These are phyloP conservation scores for Extremus antarcticus DNA, from an alignment of 495 filamentous ascomycete genomes.

Conservation along the genomic window DNA sequence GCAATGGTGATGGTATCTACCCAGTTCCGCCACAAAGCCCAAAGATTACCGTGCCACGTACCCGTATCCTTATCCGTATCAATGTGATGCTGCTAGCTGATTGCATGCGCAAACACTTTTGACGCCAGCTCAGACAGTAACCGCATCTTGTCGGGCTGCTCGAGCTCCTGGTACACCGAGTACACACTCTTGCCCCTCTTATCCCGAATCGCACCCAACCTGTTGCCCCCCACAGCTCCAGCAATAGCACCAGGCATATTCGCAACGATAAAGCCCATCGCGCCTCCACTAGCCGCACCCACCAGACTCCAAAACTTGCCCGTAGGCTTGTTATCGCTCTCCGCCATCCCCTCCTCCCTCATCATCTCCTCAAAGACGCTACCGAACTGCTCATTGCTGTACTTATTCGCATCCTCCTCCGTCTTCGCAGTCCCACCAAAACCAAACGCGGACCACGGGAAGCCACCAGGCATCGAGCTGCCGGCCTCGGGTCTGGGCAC, in stretches of 20 bases:
- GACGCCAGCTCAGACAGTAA: slow-evolving; percentile 39
- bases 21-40: too few species aligned
- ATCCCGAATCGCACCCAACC: slow-evolving; percentile 79
- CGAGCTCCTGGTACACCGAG: slow-evolving; percentile 74
- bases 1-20: too few species aligned
- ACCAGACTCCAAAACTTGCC: slow-evolving; percentile 76
- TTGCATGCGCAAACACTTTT: slow-evolving; percentile 35
- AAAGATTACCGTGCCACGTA: not conserved
- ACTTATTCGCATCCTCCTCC: slow-evolving; percentile 31
- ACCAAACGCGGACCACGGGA: slow-evolving; percentile 54
- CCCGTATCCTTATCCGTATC: too few species aligned
- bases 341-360: slow-evolving; percentile 78
- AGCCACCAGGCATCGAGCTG: slow-evolving; percentile 26
- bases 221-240: slow-evolving; percentile 85
- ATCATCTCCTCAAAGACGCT: slow-evolving; percentile 97
- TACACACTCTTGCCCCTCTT: slow-evolving; percentile 91
- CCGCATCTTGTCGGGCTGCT: slow-evolving; percentile 65
- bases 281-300: slow-evolving; percentile 77
- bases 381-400: slow-evolving; percentile 71
- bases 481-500: slow-evolving; percentile 33
- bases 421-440: slow-evolving; percentile 35
- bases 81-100: slow-evolving; percentile 14
- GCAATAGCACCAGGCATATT: slow-evolving; percentile 84
- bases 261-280: slow-evolving; percentile 87
- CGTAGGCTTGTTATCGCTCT: slow-evolving; percentile 44